Base-by-base conservation (phyloP, 2,329 filamentous ascomycete species). In the Xylariaceae sp. region DNA sequence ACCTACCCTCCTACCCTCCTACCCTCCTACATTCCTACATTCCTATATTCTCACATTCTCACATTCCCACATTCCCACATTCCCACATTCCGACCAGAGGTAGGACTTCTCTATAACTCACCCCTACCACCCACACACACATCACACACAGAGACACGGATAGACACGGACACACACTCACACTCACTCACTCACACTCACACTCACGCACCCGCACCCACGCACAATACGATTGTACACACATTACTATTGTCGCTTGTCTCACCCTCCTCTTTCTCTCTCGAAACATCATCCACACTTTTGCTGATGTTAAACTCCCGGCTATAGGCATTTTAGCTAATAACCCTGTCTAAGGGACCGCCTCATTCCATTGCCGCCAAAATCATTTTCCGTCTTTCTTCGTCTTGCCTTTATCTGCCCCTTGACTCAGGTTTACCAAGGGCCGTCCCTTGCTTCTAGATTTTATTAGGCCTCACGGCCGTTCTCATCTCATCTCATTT, bases 241-340 rank as follows among this genome's bases (percentile, higher is more conserved):
- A 70, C 73, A 70, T 70, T n/a, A 45, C 70, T 72, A 51, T 48
- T 49, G 35, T 53, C 30, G 55, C 65, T 68, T 73, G 57, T 72
- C 72, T 73, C 61, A 74, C 73, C 73, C 71, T 74, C 72, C 71
- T 69, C 73, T 71, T 73, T 68, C 70, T 69, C 71, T 77, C 76
- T 81, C 79, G 78, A 82, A 72, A 73, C 73, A 46, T 78, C 78
- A 76, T 82, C 78, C 74, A 72, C 72, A 30, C 19, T 19, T 79
- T 79, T 75, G 76, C 76, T 80, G 79, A 76, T 78, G 76, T 72
- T 75, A 71, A 76, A 75, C 76, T 19, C 74, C 73, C 74, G 76
- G 78, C 74, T 76, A 75, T 76, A 78, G 80, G 81, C 76, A 83
- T 80, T 77, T 76, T 78, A 78, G 77, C 76, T 79, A 79, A 76